These are phyloP conservation scores for Pueraria montana DNA, from an alignment of 306 rosid species.

Conservation along the genomic window DNA sequence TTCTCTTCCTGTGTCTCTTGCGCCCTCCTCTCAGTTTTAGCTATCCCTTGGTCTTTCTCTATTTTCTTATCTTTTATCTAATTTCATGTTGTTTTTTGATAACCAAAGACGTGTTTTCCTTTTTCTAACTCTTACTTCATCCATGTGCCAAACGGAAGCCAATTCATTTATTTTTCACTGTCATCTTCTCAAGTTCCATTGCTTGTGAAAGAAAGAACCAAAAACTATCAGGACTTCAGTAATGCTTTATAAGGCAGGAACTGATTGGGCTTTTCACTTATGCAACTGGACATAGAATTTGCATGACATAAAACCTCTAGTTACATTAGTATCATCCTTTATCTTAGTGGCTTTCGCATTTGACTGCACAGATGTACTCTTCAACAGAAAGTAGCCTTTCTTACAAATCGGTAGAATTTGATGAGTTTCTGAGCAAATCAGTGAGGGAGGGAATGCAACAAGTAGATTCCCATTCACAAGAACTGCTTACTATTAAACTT, in stretches of 20 bases:
- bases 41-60: background rate
- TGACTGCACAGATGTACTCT: background rate
- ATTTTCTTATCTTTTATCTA: background rate
- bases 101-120: background rate
- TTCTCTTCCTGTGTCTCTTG: constrained; percentile 6
- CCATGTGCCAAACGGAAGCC: background rate
- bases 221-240: background rate
- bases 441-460: constrained; percentile 6
- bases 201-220: background rate
- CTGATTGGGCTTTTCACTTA: background rate
- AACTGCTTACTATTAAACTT: background rate
- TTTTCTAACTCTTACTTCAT: constrained; percentile 8
- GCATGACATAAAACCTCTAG: background rate
- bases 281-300: background rate
- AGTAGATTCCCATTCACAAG: background rate
- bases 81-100: background rate
- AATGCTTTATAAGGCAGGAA: background rate
- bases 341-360: background rate
- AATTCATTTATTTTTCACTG: constrained; percentile 5
- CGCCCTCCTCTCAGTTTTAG: background rate
- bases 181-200: constrained; percentile 16
- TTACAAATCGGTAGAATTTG: constrained; percentile 1
- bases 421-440: background rate
- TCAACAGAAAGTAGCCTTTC: background rate
- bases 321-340: background rate